Base-by-base conservation (phyloP, 2,329 filamentous ascomycete species). In the Epichloe gansuensis region DNA sequence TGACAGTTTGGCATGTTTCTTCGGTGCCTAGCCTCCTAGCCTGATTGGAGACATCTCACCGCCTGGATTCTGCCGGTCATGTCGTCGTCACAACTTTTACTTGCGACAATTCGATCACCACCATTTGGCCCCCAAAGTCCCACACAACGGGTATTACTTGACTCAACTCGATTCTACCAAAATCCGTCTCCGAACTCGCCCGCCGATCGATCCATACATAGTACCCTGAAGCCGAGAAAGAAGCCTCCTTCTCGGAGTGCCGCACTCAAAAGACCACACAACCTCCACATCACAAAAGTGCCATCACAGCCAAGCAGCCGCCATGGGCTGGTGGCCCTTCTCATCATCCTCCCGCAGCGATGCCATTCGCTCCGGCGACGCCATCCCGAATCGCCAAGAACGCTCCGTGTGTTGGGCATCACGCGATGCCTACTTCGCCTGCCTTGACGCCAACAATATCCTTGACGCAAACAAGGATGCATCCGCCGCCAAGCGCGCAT, bases 401-500 rank as follows among this genome's bases (percentile, higher is more conserved):
- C 85, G 93, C 63, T 76, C 82, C 62, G 76, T 80, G 64, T 98
- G 93, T 80, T 98, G 91, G 86, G 86, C 89, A 62, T 83, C 86
- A 46, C 83, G 93, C 60, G 93, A 98, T 72, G 71, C 72, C 57
- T 97, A 93, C 77, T 97, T 95, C 69, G 72, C 75, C 59, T 98
- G 93, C 65, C 78, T 98, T 46, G 90, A 97, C 70, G 78, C 78
- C 59, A 77, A 90, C 73, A 73, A 77, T 64, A 91, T 98, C 60
- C 68, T 95, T 58, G 91, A 98, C 69, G 69, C 75, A 17, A 60
- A 68, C 58, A 72, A 72, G 61, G 69, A 74, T 56, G 62, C 65
- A n/a, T 64, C 62, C 6, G 70, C 70, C 37, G 66, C 68, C 2
- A 62, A 61, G 6, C 66, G 63, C 51, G 66, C 67, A 39, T 78